Percentiles rank a stretch among this genome's conserved stretches.
Evolutionary conservation across 2,329 filamentous ascomycete genomes (phyloP).

Genomic region (Aspergillus ruber): DNA sequence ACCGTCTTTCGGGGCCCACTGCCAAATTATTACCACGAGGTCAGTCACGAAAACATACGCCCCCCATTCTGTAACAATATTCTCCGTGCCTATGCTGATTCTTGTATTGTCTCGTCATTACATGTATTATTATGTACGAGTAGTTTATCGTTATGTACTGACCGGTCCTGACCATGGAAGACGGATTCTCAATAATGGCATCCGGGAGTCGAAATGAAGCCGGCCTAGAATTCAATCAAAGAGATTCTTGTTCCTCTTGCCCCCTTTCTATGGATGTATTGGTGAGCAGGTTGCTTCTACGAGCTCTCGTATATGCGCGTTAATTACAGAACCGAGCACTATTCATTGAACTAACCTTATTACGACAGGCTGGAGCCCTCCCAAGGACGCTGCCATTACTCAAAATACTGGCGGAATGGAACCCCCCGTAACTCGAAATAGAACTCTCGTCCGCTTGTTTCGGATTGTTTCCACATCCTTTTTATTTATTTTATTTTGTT

Average conservation of each 20-base stretch:
- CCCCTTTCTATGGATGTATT: too few species aligned
- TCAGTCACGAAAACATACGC: not conserved
- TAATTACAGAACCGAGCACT: not conserved
- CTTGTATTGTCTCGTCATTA: not conserved
- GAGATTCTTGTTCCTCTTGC: too few species aligned
- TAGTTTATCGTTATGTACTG: not conserved
- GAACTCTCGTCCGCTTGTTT: conserved; percentile 14
- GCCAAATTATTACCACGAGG: not conserved
- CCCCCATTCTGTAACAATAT: not conserved
- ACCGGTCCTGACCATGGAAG: not conserved
- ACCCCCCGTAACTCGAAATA: conserved; percentile 19
- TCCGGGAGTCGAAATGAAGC: not conserved
- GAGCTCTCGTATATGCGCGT: not conserved
- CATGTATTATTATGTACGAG: not conserved
- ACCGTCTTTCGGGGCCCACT: not conserved
- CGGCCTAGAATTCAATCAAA: too few species aligned
- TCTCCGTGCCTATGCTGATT: not conserved
- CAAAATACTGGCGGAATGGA: not conserved
- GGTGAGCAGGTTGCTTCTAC: not conserved
- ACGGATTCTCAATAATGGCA: not conserved
- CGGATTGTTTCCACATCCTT: conserved; percentile 14
- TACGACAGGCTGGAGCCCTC: not conserved
- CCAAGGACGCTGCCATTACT: not conserved
- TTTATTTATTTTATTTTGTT: not conserved
- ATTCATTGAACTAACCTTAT: not conserved